Conservation (phyloP, 306 rosid genomes). For the Vigna mungo region DNA sequence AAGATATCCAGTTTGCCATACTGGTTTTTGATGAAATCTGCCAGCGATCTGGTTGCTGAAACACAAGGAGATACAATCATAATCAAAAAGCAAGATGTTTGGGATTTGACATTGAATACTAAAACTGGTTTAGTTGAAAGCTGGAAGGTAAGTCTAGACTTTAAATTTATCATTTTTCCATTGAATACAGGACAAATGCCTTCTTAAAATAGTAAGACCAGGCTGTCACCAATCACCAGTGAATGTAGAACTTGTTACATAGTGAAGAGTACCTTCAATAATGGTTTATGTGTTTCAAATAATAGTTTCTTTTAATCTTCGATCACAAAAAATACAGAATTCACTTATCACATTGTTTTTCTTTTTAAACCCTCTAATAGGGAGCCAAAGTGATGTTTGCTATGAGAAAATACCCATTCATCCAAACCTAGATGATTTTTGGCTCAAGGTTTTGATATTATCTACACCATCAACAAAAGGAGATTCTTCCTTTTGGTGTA, state of each 20-base stretch:
- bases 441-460: conserved; percentile 1
- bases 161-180: neutral
- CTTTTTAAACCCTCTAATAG: neutral
- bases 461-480: too few relatives aligned
- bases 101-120: conserved; percentile 77
- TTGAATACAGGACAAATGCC: neutral
- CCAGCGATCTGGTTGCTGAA: conserved; percentile 53
- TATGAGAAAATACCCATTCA: neutral
- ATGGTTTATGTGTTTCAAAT: neutral
- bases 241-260: too few relatives aligned
- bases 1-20: conserved; percentile 52
- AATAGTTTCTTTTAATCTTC: neutral
- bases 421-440: neutral
- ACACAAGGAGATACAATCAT: conserved; percentile 60
- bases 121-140: conserved; percentile 78
- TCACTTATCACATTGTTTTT: neutral
- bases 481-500: too few relatives aligned
- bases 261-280: neutral
- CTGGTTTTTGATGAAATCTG: conserved; percentile 36
- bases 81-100: conserved; percentile 61
- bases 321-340: neutral
- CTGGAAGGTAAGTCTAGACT: conserved; percentile 76
- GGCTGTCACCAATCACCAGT: too few relatives aligned
- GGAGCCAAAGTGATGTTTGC: neutral
- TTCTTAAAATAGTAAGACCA: neutral